Conservation (phyloP, 805 yeast species). For the Blastobotrys terrestris region DNA sequence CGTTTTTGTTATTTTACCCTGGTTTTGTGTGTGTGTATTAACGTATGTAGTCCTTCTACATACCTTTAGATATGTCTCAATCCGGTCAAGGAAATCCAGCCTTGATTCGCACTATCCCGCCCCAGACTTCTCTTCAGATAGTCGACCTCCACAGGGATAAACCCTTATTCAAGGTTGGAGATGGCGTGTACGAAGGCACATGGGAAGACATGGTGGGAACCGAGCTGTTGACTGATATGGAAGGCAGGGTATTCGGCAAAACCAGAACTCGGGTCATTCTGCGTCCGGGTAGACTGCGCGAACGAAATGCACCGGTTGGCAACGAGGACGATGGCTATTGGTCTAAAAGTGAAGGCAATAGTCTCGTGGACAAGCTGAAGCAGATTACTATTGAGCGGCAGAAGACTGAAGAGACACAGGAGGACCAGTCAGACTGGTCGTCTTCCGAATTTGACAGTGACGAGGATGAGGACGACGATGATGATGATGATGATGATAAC, state of each 20-base stretch:
- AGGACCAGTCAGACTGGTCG: slow-evolving; percentile 1
- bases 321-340: not conserved
- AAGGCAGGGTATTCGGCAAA: slow-evolving; percentile 25
- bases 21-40: not conserved
- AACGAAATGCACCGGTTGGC: slow-evolving; percentile 5
- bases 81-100: slow-evolving; percentile 4
- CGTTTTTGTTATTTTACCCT: not conserved
- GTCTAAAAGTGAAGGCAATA: slow-evolving; percentile 1
- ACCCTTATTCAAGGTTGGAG: slow-evolving; percentile 55
- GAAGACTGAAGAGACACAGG: slow-evolving; percentile 1
- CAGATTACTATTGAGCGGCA: slow-evolving; percentile 8
- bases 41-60: slow-evolving; percentile 33
- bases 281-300: slow-evolving; percentile 11
- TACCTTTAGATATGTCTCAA: slow-evolving; percentile 43
- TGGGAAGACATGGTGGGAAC: slow-evolving; percentile 82
- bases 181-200: slow-evolving; percentile 58
- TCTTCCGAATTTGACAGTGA: slow-evolving; percentile 4
- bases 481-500: not conserved
- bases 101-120: slow-evolving; percentile 21
- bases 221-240: slow-evolving; percentile 40
- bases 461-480: slow-evolving; percentile 8
- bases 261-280: slow-evolving; percentile 24
- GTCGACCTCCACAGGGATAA: slow-evolving; percentile 49
- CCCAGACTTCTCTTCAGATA: slow-evolving; percentile 41
- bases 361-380: slow-evolving; percentile 9